Evolutionary conservation across 129 eudicot species (phyloP).

Genomic region (Oenanthe sinensis): DNA sequence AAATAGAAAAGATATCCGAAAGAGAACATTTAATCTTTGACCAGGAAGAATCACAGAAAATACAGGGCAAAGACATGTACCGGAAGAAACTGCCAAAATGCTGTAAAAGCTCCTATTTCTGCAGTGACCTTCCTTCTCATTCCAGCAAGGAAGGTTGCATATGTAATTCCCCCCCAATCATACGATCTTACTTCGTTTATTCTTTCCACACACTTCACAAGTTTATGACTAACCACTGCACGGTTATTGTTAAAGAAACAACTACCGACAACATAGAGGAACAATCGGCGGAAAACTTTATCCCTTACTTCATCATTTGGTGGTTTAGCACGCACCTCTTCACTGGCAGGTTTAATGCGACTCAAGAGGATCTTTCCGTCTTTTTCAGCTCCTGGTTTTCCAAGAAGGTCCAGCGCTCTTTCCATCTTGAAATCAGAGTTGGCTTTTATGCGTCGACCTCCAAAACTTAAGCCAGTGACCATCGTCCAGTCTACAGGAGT

Average conservation of each 20-base stretch:
- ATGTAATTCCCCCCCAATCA: constrained; percentile 12
- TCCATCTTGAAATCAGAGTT: not conserved
- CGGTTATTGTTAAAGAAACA: constrained; percentile 13
- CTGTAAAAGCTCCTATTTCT: constrained; percentile 15
- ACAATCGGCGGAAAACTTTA: constrained; percentile 6
- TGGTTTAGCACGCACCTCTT: constrained; percentile 5
- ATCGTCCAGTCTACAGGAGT: constrained; percentile 16
- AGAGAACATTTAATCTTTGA: not conserved
- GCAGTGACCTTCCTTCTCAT: constrained; percentile 19
- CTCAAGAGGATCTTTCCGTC: constrained; percentile 8
- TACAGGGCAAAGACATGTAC: not conserved
- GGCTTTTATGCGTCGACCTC: not conserved
- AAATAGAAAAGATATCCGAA: not conserved
- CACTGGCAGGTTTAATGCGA: not conserved
- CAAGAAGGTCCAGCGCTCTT: constrained; percentile 10
- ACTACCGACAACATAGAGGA: constrained; percentile 11
- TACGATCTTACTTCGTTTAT: constrained; percentile 8
- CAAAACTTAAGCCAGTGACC: constrained; percentile 4
- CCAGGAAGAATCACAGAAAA: not conserved
- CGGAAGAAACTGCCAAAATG: constrained; percentile 16
- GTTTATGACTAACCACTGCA: constrained; percentile 1
- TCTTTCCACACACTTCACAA: constrained; percentile 3
- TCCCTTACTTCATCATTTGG: not conserved
- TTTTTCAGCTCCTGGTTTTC: constrained; percentile 2
- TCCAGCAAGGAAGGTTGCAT: constrained; percentile 19